These are phyloP conservation scores for Sanguinoderma infundibulare DNA, from an alignment of 1,284 basidiomycete species.

Conservation along the genomic window DNA sequence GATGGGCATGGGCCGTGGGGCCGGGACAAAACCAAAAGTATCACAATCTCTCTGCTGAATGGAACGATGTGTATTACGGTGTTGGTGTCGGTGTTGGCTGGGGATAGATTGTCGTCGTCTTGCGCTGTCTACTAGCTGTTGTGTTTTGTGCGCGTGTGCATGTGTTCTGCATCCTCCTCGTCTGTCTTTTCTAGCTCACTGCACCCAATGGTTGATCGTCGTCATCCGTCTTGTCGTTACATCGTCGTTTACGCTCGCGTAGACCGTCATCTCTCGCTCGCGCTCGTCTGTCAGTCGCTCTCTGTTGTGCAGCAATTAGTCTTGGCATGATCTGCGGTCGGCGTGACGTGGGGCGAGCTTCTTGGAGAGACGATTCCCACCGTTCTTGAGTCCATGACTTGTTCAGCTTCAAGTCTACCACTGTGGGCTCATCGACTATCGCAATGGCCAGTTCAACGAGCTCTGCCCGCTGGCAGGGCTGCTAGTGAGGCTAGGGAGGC, in stretches of 20 bases:
- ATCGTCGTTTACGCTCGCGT: not conserved
- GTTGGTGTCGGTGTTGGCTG: not conserved
- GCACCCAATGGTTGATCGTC: not conserved
- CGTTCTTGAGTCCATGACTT: too few relatives aligned
- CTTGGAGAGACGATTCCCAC: too few relatives aligned
- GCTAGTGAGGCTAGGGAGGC: too few relatives aligned
- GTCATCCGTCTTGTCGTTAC: not conserved
- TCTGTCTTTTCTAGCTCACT: not conserved
- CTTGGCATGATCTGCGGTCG: too few relatives aligned
- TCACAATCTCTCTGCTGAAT: conserved; percentile 22
- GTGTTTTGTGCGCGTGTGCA: not conserved
- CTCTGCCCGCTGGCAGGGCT: too few relatives aligned
- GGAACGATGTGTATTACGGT: conserved; percentile 9
- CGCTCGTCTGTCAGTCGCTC: not conserved
- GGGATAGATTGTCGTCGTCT: not conserved
- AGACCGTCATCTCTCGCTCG: not conserved
- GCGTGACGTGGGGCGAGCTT: too few relatives aligned
- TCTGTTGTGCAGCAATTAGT: conserved; percentile 3
- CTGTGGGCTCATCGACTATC: too few relatives aligned
- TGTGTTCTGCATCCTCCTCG: not conserved
- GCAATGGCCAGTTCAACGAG: too few relatives aligned
- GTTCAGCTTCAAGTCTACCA: too few relatives aligned
- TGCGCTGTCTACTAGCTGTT: conserved; percentile 8
- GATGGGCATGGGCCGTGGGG: not conserved
- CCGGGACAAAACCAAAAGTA: conserved; percentile 22